Base-by-base conservation (phyloP, 1,284 basidiomycete genomes). In the Ustilago bromivora region DNA sequence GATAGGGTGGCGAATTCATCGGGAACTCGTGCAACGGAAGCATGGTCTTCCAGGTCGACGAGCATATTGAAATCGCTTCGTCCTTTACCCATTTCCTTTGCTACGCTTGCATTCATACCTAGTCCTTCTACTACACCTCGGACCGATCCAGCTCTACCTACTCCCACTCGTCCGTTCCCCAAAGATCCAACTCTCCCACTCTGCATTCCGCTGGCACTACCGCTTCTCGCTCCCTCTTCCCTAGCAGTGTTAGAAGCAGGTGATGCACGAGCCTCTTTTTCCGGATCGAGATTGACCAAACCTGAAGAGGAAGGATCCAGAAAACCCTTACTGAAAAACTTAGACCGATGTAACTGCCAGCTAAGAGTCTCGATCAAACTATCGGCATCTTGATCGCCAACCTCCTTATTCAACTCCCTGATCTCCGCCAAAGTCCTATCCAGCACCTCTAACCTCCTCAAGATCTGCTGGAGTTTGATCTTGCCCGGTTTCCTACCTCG, bases 381-480 rank as follows among this genome's bases (percentile, higher is more conserved):
- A 23, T 43, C 36, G 2, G 66, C 74, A 52, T 76, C 74, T 4
- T 28, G 11, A 55, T 76, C 74, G 0, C 41, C 41, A 2, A 76
- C 69, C 35, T 76, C 58, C 11, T 40, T 53, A 40, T 76, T 76
- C 10, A 76, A 35, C 46, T 61, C 49, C 8, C n/a, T 36, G 38
- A 76, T 65, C 59, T 76, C 74, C 3, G 23, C 12, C 17, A 76
- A 35, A 7, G 74, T 76, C 8, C 56, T 19, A 41, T 71, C 69
- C 4, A 76, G 47, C 19, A 76, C 13, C 15, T 76, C 69, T 6
- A 76, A 40, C 7, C 74, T 47, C 1, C 74, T 35, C 0, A 67
- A 19, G 43, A 76, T 76, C 41, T 76, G 74, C n/a, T 76, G 74
- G 2, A 67, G 52, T 34, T 76, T 76, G 46, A 76, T 76, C 60